A percentile compares a stretch with the other conserved stretches of the same genome.
These are phyloP conservation scores for Cantharellus anzutake DNA, from an alignment of 768 basidiomycete species.

Conservation along the genomic window DNA sequence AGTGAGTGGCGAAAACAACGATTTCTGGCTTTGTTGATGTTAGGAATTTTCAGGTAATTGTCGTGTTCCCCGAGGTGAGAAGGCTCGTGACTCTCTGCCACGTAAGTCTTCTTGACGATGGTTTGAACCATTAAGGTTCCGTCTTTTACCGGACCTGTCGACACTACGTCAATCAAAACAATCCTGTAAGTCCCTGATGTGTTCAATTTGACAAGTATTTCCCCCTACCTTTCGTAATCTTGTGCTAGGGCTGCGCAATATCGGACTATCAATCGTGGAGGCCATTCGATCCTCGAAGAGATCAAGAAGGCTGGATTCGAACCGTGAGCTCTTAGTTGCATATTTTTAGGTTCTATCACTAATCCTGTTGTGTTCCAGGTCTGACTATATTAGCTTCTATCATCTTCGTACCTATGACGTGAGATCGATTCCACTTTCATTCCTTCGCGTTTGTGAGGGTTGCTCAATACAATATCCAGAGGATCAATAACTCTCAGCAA, in stretches of 20 bases:
- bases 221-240: neutral
- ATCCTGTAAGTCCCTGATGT: constrained; percentile 56
- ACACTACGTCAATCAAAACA: constrained; percentile 41
- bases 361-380: constrained; percentile 20
- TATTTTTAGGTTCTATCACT: neutral
- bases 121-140: constrained; percentile 28
- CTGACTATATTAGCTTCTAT: constrained; percentile 78
- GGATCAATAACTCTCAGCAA: constrained; percentile 5
- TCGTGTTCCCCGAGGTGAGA: constrained; percentile 55
- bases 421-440: neutral
- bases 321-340: constrained; percentile 30
- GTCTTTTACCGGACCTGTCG: constrained; percentile 74
- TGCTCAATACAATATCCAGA: neutral
- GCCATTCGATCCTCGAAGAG: constrained; percentile 68
- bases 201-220: constrained; percentile 22
- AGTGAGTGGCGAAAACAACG: constrained; percentile 19
- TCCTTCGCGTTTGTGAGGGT: constrained; percentile 11
- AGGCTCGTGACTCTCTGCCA: too few species aligned
- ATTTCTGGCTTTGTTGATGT: neutral
- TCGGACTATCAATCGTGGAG: constrained; percentile 76
- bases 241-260: constrained; percentile 10
- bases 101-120: neutral
- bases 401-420: constrained; percentile 75
- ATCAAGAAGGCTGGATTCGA: constrained; percentile 59
- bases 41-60: constrained; percentile 37